A percentile compares a stretch with the other conserved stretches of the same genome.
Conservation (phyloP, 208 protist species). For the Trypanosoma avium region DNA sequence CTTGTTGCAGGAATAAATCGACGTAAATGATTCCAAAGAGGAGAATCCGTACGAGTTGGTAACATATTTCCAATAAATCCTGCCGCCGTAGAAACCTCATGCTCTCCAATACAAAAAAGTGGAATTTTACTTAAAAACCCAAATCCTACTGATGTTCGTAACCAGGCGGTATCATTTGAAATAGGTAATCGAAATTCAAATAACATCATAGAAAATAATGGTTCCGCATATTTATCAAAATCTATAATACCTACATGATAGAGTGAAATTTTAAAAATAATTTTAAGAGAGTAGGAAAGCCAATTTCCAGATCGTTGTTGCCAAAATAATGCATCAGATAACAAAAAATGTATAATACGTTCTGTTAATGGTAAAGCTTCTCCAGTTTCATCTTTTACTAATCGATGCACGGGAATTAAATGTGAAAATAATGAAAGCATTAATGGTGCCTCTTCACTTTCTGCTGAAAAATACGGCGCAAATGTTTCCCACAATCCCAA, state of each 20-base stretch:
- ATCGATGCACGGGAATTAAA: constrained; percentile 31
- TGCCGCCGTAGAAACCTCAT: constrained; percentile 9
- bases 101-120: constrained; percentile 16
- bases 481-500: constrained; percentile 51
- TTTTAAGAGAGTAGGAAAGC: constrained; percentile 30
- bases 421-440: constrained; percentile 31
- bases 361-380: constrained; percentile 21
- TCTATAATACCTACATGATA: constrained; percentile 44
- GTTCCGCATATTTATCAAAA: constrained; percentile 66
- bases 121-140: constrained; percentile 17
- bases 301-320: constrained; percentile 30
- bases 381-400: constrained; percentile 13
- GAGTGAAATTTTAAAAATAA: constrained; percentile 36
- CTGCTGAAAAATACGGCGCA: constrained; percentile 34
- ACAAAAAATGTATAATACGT: constrained; percentile 51
- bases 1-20: constrained; percentile 74
- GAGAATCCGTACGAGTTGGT: constrained; percentile 27
- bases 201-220: constrained; percentile 63
- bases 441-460: constrained; percentile 19
- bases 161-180: background rate
- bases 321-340: constrained; percentile 48
- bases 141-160: background rate
- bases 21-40: constrained; percentile 80
- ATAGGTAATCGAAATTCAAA: constrained; percentile 41
- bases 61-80: constrained; percentile 31